Evolutionary conservation across 225 moss, liverwort and hornwort genomes (phyloP).

Genomic region (Pleurozium schreberi): DNA sequence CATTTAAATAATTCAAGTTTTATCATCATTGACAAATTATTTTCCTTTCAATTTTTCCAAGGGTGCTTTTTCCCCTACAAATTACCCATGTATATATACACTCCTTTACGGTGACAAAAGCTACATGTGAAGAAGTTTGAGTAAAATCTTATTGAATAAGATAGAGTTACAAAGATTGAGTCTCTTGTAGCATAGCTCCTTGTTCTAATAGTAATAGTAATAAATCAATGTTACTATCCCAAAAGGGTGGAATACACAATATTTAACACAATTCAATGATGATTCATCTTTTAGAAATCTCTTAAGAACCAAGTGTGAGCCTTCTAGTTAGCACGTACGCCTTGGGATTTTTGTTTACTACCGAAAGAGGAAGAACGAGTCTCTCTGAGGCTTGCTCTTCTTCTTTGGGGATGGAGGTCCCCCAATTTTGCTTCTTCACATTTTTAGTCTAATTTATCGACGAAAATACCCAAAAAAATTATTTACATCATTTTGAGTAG

Average conservation of each 20-base stretch:
- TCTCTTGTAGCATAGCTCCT: neutral
- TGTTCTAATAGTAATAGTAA: neutral
- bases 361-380: too few species aligned
- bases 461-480: too few species aligned
- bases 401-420: too few species aligned
- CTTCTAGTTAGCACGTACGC: too few species aligned
- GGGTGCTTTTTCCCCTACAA: accelerated
- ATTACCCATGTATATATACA: accelerated
- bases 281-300: neutral
- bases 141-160: neutral
- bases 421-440: too few species aligned
- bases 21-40: neutral
- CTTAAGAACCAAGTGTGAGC: neutral
- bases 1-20: neutral
- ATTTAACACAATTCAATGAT: neutral
- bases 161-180: neutral
- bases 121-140: neutral
- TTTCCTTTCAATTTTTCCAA: neutral
- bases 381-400: too few species aligned
- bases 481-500: too few species aligned
- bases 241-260: neutral
- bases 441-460: too few species aligned
- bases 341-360: too few species aligned
- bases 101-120: neutral
- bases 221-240: neutral